These are phyloP conservation scores for Rhynchosporium graminicola DNA, from an alignment of 2,329 filamentous ascomycete genomes.

Conservation along the genomic window DNA sequence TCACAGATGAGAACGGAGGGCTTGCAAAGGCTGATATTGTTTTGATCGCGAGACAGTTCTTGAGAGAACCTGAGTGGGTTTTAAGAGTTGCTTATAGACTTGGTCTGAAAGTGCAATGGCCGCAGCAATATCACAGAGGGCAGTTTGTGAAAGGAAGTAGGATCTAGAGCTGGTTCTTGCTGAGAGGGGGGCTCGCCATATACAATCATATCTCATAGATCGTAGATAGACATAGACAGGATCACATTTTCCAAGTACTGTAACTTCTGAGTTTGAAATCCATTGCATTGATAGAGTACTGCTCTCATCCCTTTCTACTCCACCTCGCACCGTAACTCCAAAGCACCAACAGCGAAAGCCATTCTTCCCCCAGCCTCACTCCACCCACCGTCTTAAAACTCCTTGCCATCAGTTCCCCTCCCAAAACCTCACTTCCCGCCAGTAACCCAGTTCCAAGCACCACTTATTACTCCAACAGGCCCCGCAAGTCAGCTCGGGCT, in stretches of 20 bases:
- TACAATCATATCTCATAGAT: not conserved
- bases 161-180: conserved; percentile 24
- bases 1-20: conserved; percentile 19
- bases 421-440: conserved; percentile 12
- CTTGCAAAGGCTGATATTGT: conserved; percentile 62
- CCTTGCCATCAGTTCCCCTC: not conserved
- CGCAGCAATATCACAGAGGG: conserved; percentile 42
- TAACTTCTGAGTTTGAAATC: not conserved
- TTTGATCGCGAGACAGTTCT: conserved; percentile 71
- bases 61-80: conserved; percentile 80
- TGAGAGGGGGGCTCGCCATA: not conserved
- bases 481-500: conserved; percentile 28
- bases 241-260: not conserved
- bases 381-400: conserved; percentile 10
- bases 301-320: not conserved
- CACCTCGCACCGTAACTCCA: conserved; percentile 3
- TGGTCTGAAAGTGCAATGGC: conserved; percentile 68
- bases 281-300: not conserved
- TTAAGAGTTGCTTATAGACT: conserved; percentile 72
- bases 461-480: conserved; percentile 1
- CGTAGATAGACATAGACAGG: not conserved
- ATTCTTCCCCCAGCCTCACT: conserved; percentile 5
- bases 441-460: conserved; percentile 13
- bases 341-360: not conserved
- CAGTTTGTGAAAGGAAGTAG: conserved; percentile 33